Evolutionary conservation across 371 early-diverging fungal species (phyloP).

Genomic region (Lichtheimia hyalospora): DNA sequence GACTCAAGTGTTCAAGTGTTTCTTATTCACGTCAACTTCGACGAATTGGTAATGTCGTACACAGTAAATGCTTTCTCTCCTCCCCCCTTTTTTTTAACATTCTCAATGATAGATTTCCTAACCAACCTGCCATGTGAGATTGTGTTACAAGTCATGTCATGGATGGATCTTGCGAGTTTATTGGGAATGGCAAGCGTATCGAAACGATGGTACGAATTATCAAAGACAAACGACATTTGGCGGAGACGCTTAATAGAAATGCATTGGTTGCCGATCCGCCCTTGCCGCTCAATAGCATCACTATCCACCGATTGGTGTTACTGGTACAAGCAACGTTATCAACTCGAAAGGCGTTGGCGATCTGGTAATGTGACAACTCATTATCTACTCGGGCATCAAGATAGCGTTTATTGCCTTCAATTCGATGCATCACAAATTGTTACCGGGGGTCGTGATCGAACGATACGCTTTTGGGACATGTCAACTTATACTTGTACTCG

Average conservation of each 20-base stretch:
- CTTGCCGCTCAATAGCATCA: not conserved
- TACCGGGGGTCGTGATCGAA: conserved; percentile 92
- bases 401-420: conserved; percentile 95
- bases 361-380: conserved; percentile 32
- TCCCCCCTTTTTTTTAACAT: too few relatives aligned
- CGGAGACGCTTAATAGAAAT: conserved; percentile 13
- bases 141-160: conserved; percentile 8
- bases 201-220: conserved; percentile 8
- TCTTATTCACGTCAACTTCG: not conserved
- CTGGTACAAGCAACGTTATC: conserved; percentile 35
- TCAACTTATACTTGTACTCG: conserved; percentile 49
- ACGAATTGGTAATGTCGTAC: too few relatives aligned
- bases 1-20: not conserved
- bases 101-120: conserved; percentile 10
- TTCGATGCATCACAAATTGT: conserved; percentile 81
- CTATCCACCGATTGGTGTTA: conserved; percentile 28
- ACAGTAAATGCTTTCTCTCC: not conserved
- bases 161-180: conserved; percentile 9
- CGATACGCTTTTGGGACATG: conserved; percentile 85
- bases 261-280: conserved; percentile 12
- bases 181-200: conserved; percentile 6
- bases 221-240: conserved; percentile 20
- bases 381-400: conserved; percentile 79
- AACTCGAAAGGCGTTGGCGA: conserved; percentile 39
- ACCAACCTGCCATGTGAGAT: conserved; percentile 19